Conservation (phyloP, 441 rosid species). For the Populus trichocarpa region DNA sequence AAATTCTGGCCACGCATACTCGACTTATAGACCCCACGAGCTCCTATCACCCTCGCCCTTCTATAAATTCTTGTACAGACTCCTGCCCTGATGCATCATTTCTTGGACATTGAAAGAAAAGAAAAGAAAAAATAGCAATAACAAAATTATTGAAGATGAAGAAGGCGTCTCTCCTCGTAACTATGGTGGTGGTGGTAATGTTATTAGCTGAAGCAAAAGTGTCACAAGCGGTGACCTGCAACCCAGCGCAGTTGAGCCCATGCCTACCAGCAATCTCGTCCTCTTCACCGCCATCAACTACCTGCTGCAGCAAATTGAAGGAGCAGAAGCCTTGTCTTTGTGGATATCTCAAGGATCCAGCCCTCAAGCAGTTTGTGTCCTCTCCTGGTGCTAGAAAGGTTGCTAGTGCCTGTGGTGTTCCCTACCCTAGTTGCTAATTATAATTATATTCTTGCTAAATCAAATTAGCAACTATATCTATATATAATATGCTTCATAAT, state of each 20-base stretch:
- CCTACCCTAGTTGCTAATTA: conserved; percentile 45
- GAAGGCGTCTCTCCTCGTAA: not conserved
- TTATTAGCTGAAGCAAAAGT: conserved; percentile 1
- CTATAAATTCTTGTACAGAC: not conserved
- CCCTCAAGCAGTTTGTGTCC: conserved; percentile 28
- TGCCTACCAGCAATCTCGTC: conserved; percentile 38
- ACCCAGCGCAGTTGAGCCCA: conserved; percentile 37
- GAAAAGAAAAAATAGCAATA: not conserved
- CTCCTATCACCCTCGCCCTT: not conserved
- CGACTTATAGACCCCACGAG: too few relatives aligned
- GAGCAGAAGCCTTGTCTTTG: conserved; percentile 64
- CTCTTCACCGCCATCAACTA: conserved; percentile 32
- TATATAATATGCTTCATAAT: too few relatives aligned
- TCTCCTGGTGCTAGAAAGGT: conserved; percentile 44
- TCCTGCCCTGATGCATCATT: not conserved
- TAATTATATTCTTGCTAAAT: not conserved
- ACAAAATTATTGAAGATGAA: conserved; percentile 2
- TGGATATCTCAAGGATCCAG: conserved; percentile 46
- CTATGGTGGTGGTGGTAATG: conserved; percentile 9
- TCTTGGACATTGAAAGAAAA: not conserved
- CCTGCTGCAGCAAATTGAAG: conserved; percentile 46
- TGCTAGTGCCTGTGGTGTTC: conserved; percentile 33
- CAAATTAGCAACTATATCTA: too few relatives aligned
- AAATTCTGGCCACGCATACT: too few relatives aligned
- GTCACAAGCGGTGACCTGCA: conserved; percentile 48